A percentile compares a stretch with the other conserved stretches of the same genome.
phyloP scores from a whole-genome alignment of 1,139 yeast species.

The Magnusiomyces starmeri region DNA sequence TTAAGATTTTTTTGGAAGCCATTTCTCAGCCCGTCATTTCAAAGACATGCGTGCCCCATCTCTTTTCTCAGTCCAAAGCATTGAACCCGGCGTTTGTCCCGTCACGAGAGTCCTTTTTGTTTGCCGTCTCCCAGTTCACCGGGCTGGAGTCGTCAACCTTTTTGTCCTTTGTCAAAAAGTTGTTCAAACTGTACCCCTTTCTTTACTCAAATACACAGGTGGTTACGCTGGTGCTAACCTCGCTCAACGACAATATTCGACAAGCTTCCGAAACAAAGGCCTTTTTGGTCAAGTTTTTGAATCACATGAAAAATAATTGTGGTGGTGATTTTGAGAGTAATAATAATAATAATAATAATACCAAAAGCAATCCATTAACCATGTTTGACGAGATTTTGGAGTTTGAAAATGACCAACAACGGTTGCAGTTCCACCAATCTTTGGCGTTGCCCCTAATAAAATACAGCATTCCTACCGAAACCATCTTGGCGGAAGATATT shows the following conservation, averaged over 20 bases:
- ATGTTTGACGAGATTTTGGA: not conserved
- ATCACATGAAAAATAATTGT: not conserved
- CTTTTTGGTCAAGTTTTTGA: not conserved
- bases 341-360: too few species aligned
- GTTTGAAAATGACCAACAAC: not conserved
- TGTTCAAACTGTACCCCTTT: not conserved
- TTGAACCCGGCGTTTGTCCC: constrained; percentile 4
- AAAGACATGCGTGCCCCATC: constrained; percentile 10
- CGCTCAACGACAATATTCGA: constrained; percentile 2
- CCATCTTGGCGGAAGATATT: not conserved
- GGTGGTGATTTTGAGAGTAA: too few species aligned
- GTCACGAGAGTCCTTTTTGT: constrained; percentile 8
- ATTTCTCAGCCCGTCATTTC: constrained; percentile 10
- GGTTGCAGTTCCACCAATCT: not conserved
- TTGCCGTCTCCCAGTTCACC: constrained; percentile 6
- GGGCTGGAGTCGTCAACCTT: not conserved
- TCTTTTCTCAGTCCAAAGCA: constrained; percentile 5
- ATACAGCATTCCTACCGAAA: not conserved
- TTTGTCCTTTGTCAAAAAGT: not conserved
- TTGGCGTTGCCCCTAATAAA: constrained; percentile 2
- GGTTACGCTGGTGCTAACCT: not conserved
- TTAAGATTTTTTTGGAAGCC: constrained; percentile 4
- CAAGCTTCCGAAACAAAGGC: not conserved
- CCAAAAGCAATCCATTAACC: not conserved
- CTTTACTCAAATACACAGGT: not conserved